Conservation (phyloP, 371 early-diverging fungal species). For the Globomyces sp. region DNA sequence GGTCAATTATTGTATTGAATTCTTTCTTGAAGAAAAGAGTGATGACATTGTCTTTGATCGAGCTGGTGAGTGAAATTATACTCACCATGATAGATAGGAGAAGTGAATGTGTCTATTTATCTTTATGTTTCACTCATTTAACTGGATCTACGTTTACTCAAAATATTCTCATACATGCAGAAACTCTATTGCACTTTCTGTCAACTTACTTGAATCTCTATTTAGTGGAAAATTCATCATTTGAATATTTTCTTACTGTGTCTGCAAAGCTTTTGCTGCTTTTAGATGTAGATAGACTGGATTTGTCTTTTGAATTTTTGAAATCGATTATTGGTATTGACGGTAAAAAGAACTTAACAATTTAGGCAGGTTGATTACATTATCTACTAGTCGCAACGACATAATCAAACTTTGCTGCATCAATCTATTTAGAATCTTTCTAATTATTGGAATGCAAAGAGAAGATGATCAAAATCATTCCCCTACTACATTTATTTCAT, state of each 20-base stretch:
- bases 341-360: no score
- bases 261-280: conserved; percentile 8
- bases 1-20: conserved; percentile 7
- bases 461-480: background rate
- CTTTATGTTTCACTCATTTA: background rate
- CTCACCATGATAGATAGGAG: background rate
- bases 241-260: conserved; percentile 4
- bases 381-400: background rate
- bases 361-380: conserved; percentile 4
- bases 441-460: conserved; percentile 11
- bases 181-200: conserved; percentile 1
- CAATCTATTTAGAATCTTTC: conserved; percentile 5
- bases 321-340: background rate
- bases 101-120: conserved; percentile 6
- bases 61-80: background rate
- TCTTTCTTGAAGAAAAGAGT: background rate
- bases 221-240: conserved; percentile 10
- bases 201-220: conserved; percentile 5
- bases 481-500: no score
- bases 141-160: background rate
- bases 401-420: background rate
- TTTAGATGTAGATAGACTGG: conserved; percentile 11
- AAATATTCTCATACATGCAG: background rate
- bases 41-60: background rate
- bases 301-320: conserved; percentile 12